Evolutionary conservation across 2,329 filamentous ascomycete genomes (phyloP), one percentile per base, ranked within the genome.

Genomic region (Dryadomyces quercivorus): DNA sequence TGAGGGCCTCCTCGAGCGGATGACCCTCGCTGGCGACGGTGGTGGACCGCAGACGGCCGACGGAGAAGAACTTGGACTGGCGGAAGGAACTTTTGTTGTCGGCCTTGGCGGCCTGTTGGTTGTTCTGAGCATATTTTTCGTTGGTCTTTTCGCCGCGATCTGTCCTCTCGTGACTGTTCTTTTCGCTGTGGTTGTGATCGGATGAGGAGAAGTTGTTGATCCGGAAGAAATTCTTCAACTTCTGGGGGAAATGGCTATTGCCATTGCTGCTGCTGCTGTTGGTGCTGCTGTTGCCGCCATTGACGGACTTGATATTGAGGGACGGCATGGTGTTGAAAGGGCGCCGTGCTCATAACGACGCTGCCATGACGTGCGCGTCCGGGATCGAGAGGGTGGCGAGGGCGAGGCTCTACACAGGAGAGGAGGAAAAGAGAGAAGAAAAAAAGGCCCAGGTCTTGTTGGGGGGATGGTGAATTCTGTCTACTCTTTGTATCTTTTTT

Each of bases 21-120:
- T 96, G 90, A 62, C 91, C 91, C 71, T 96, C 92, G 70, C 90
- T 95, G 61, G 88, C 88, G 55, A 94, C 88, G 26, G 92, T 97
- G 57, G 87, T 85, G 40, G 90, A 94, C 63, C 92, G 84, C 66
- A 92, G 89, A 62, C 92, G 86, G 65, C 86, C 86, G 65, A 94
- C 88, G 62, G 86, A 88, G 64, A 95, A 87, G 73, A 95, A 95
- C 64, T 88, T 83, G 61, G 87, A 93, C 68, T 94, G 88, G 63
- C 89, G 83, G 67, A 90, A 86, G 54, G 81, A 77, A 60, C 77
- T 78, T 68, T 86, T 88, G 62, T 70, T 70, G 62, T 86, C 81
- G 58, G 77, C 70, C 67, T 81, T 82, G 59, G 50, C 31, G 18
- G n/a, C 9, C 18, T 26, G 66, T 56, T 51, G 62, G 58, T n/a